Base-by-base conservation (phyloP, 2,329 filamentous ascomycete genomes). In the Paecilomyces sp. region DNA sequence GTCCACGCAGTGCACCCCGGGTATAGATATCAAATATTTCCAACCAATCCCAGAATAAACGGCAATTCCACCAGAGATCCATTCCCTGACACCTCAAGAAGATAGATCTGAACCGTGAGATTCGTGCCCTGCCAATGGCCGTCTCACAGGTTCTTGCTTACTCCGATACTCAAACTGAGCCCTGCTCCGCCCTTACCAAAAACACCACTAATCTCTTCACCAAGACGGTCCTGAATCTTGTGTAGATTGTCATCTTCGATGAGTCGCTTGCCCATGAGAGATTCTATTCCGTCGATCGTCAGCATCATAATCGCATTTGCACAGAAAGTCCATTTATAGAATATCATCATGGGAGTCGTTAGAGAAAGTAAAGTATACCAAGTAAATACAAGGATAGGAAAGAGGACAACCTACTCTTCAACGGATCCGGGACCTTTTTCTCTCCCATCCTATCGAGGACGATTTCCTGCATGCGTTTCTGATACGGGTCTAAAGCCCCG, bases 371-470 rank as follows among this genome's bases (percentile, higher is more conserved):
- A 8, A 9, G 25, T 24, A 55, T 58, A 3, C 3, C 2, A n/a
- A 33, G 18, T 6, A 3, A 50, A 41, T 13, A 33, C 41, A 15
- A 11, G 13, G 31, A 47, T 22, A n/a, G 31, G n/a, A n/a, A 34
- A 34, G 9, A 50, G 47, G 53, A 13, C 4, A 5, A 18, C 52
- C 22, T 61, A 68, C 68, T 69, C 50, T 69, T 70, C 22, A 70
- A 13, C 18, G 63, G 63, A 58, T 68, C 69, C 1, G 67, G 68
- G 0, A 64, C 63, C 36, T 68, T 71, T 3, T 62, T 72, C 54
- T 72, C 70, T 0, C 70, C 70, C 65, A 71, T 69, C 25, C 60
- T 61, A 25, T 70, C 65, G 0, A 73, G 60, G 3, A 69, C n/a
- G 0, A 69, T 57, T 33, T 73, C 69, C 57, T 72, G 69, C 3